Evolutionary conservation across 441 rosid species (phyloP), one percentile per base, ranked within the genome.

Genomic region (Adansonia rubrostipa): DNA sequence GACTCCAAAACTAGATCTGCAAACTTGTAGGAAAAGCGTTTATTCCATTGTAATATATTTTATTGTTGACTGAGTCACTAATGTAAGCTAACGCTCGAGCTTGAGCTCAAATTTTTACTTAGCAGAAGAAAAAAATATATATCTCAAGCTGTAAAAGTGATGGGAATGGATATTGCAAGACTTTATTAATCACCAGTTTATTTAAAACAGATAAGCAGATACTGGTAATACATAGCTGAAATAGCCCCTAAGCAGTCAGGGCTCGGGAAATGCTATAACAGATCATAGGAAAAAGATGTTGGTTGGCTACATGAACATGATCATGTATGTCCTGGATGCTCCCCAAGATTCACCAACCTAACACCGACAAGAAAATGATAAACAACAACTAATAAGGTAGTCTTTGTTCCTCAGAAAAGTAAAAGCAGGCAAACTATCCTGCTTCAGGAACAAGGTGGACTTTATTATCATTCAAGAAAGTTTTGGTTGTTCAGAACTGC

Each of bases 221-320:
- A 36, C 40, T 36, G 40, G 40, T 36, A 36, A 33, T 33, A 33
- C 68, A 64, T 33, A 28, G 14, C 42, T 62, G 42, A 62, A 13
- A 62, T 11, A 28, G 9, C 13, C 66, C 44, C 40, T 24, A 24
- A 42, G 66, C 17, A 13, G 45, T 28, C 10, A 36, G 64, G 33
- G 15, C 17, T 15, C 10, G 15, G 64, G 33, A 36, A 7, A 36
- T 15, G 40, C 47, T 6, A 3, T 14, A 36, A 64, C 45, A 14
- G 47, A 36, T 36, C 11, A 36, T 33, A 14, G 69, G 40, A 36
- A 36, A 45, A 2, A 6, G 47, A 14, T 36, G 20, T 64, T 15
- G 10, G 69, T 36, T 33, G 47, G 20, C 17, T 14, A 64, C 20
- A 28, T 62, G 68, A 63, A 14, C 68, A 64, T 64, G 67, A 58